Conservation (phyloP, 2,329 filamentous ascomycete species). For the Penicillium sp. region DNA sequence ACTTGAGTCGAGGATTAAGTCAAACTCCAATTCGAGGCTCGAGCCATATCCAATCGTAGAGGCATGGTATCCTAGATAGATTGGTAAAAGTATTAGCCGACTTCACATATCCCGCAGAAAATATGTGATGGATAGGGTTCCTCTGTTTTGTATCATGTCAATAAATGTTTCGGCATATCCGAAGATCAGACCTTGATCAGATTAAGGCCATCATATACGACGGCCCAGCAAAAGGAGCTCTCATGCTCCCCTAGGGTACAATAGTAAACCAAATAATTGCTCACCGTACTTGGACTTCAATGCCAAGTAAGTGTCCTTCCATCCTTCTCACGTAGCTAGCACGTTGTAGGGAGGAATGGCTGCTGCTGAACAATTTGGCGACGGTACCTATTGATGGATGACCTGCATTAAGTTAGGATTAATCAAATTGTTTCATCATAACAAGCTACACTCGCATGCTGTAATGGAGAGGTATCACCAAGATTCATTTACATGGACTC, state of each 20-base stretch:
- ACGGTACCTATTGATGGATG: background rate
- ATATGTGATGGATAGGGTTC: background rate
- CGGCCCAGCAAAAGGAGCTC: background rate
- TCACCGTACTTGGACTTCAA: background rate
- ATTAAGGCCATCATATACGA: background rate
- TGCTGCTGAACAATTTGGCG: background rate
- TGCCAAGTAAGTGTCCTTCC: background rate
- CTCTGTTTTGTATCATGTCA: background rate
- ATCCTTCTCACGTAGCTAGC: background rate
- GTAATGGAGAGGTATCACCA: background rate
- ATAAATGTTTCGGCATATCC: background rate
- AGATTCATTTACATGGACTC: background rate
- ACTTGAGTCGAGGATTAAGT: too few species aligned
- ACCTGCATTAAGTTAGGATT: too few species aligned
- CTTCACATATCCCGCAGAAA: background rate
- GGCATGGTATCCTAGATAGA: background rate
- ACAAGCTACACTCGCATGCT: too few species aligned
- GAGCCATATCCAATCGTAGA: background rate
- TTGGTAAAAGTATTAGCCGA: background rate
- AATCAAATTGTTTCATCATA: too few species aligned
- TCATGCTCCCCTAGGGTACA: background rate
- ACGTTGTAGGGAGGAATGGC: background rate
- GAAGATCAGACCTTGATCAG: background rate
- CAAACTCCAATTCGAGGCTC: background rate
- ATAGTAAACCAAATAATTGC: background rate